Evolutionary conservation across 306 rosid genomes (phyloP).

Genomic region (Fragaria nilgerrensis): DNA sequence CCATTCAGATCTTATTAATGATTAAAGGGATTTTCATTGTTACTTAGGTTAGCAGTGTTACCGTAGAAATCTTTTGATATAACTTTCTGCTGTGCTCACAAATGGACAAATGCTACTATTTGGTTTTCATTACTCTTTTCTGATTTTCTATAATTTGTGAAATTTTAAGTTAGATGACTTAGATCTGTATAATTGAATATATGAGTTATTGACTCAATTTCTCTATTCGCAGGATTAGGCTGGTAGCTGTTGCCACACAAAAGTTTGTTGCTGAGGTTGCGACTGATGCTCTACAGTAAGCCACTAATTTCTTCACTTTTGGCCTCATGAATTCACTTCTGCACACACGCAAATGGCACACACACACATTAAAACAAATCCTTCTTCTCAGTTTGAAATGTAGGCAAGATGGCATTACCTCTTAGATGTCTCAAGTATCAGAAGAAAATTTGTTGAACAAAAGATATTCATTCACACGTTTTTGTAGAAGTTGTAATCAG

Average conservation of each 20-base stretch:
- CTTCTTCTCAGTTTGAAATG: background rate
- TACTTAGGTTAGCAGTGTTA: background rate
- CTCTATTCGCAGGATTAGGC: constrained; percentile 54
- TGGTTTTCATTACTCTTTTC: background rate
- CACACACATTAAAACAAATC: background rate
- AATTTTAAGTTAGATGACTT: background rate
- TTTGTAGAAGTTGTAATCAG: background rate
- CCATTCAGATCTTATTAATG: background rate
- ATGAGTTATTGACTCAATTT: constrained; percentile 1
- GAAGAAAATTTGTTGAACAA: background rate
- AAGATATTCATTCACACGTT: background rate
- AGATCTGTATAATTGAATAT: background rate
- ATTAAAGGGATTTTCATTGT: background rate
- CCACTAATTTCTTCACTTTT: constrained; percentile 5
- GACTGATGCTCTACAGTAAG: constrained; percentile 69
- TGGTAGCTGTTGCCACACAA: constrained; percentile 85
- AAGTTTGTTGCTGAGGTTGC: constrained; percentile 89
- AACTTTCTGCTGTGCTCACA: constrained; percentile 19
- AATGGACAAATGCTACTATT: constrained; percentile 12
- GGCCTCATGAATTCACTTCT: background rate
- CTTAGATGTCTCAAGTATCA: background rate
- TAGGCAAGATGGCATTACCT: no score
- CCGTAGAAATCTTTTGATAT: background rate
- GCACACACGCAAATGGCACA: background rate
- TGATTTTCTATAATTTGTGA: background rate